Evolutionary conservation across 75 land plant species (phyloP).

Genomic region (Adiantum capillusveneris): DNA sequence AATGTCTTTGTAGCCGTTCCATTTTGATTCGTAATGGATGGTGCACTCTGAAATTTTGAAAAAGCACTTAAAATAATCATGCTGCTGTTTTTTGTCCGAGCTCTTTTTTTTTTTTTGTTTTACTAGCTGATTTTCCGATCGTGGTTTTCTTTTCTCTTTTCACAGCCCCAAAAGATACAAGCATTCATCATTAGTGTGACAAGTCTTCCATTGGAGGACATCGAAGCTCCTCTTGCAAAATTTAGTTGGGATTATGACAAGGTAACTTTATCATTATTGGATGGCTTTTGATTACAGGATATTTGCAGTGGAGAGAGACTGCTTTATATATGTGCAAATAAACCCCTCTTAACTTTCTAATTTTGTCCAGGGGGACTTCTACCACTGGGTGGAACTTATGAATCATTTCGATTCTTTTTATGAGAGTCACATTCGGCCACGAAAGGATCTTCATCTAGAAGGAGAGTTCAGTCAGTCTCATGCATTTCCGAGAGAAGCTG

Average conservation of each 20-base stretch:
- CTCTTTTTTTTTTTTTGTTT: neutral
- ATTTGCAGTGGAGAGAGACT: neutral
- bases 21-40: no score
- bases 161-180: constrained; percentile 71
- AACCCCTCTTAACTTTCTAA: neutral
- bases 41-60: no score
- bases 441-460: constrained; percentile 36
- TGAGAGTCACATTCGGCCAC: constrained; percentile 24
- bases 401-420: constrained; percentile 36
- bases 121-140: no score
- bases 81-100: no score
- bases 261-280: constrained; percentile 23
- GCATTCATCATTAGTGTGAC: constrained; percentile 64
- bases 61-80: no score
- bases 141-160: no score
- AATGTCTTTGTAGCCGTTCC: no score
- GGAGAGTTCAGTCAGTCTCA: constrained; percentile 17
- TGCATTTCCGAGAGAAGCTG: constrained; percentile 29
- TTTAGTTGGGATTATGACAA: constrained; percentile 86
- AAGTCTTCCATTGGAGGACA: constrained; percentile 67
- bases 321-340: neutral
- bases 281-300: neutral
- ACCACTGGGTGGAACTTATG: constrained; percentile 36
- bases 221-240: constrained; percentile 66
- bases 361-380: constrained; percentile 36